These are phyloP conservation scores for Mortierella sp. DNA, from an alignment of 371 early-diverging fungal genomes.

Conservation along the genomic window DNA sequence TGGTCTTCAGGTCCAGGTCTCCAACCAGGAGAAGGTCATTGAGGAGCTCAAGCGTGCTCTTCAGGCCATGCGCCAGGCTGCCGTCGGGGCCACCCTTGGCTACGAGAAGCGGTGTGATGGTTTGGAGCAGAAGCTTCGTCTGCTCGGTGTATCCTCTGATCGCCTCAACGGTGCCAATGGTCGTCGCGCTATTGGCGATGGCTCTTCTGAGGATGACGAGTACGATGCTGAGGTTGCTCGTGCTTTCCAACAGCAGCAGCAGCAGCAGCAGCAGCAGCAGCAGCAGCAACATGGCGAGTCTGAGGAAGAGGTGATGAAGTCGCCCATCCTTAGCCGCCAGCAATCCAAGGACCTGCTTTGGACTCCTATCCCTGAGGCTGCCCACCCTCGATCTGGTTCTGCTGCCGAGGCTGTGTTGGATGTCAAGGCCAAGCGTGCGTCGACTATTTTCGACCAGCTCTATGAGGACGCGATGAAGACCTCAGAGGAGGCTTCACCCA, in stretches of 20 bases:
- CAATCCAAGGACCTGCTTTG: slow-evolving; percentile 38
- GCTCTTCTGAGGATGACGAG: slow-evolving; percentile 57
- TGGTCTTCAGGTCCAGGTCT: slow-evolving; percentile 72
- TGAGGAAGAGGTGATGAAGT: slow-evolving; percentile 8
- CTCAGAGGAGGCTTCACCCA: slow-evolving; percentile 43
- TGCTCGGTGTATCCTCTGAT: slow-evolving; percentile 36
- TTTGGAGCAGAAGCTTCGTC: slow-evolving; percentile 66
- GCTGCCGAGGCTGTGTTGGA: slow-evolving; percentile 44
- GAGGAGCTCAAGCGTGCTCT: slow-evolving; percentile 80
- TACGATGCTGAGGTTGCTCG: slow-evolving; percentile 54
- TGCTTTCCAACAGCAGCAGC: slow-evolving; percentile 2
- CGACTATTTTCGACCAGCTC: slow-evolving; percentile 72
- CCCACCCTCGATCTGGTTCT: slow-evolving; percentile 45
- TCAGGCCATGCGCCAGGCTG: slow-evolving; percentile 86
- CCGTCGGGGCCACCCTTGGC: slow-evolving; percentile 80
- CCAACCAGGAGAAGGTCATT: slow-evolving; percentile 77
- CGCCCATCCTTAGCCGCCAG: slow-evolving; percentile 21
- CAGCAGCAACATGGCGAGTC: background rate
- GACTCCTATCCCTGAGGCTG: slow-evolving; percentile 45
- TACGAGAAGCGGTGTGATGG: slow-evolving; percentile 85
- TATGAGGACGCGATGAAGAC: slow-evolving; percentile 70
- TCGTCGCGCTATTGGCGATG: slow-evolving; percentile 15
- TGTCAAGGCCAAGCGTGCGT: slow-evolving; percentile 63
- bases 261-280: background rate
- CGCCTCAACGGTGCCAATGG: slow-evolving; percentile 4